These are phyloP conservation scores for Amanita rimosa DNA, from an alignment of 768 basidiomycete species.

Conservation along the genomic window DNA sequence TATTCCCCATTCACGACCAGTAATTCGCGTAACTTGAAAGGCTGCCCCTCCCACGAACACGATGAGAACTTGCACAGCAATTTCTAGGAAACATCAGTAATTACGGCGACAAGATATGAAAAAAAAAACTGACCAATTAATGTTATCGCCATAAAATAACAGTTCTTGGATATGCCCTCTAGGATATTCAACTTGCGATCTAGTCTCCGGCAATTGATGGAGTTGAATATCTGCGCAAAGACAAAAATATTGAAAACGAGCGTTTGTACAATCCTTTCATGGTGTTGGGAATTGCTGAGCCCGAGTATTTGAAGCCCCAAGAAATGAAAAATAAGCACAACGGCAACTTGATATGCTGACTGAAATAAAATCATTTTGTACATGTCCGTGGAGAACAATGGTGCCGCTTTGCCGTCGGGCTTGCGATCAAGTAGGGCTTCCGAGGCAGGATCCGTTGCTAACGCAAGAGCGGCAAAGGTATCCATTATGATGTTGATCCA, in stretches of 20 bases:
- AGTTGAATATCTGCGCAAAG: constrained; percentile 96
- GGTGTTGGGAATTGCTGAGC: constrained; percentile 25
- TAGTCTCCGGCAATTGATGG: constrained; percentile 81
- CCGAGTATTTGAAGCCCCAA: constrained; percentile 63
- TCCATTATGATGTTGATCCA: constrained; percentile 99
- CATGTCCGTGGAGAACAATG: constrained; percentile 89
- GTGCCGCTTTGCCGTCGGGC: constrained; percentile 82
- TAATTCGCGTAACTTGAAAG: constrained; percentile 76
- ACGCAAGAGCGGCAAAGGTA: constrained; percentile 93
- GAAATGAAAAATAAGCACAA: constrained; percentile 89
- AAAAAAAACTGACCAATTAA: constrained; percentile 51
- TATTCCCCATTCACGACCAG: constrained; percentile 87
- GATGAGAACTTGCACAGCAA: constrained; percentile 77
- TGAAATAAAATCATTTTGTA: constrained; percentile 93
- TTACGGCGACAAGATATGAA: not conserved
- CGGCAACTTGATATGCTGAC: constrained; percentile 71
- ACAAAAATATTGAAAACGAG: constrained; percentile 98
- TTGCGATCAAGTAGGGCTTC: constrained; percentile 73
- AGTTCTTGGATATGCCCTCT: constrained; percentile 68
- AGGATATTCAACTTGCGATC: constrained; percentile 86
- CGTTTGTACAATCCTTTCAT: constrained; percentile 53
- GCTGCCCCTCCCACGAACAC: constrained; percentile 88
- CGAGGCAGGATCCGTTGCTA: constrained; percentile 93
- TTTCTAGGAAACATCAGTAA: constrained; percentile 39
- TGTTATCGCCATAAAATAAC: constrained; percentile 79